Evolutionary conservation across 176 grass and related monocot genomes (phyloP), one percentile per base, ranked within the genome.

Genomic region (Urochloa ruziziensis): DNA sequence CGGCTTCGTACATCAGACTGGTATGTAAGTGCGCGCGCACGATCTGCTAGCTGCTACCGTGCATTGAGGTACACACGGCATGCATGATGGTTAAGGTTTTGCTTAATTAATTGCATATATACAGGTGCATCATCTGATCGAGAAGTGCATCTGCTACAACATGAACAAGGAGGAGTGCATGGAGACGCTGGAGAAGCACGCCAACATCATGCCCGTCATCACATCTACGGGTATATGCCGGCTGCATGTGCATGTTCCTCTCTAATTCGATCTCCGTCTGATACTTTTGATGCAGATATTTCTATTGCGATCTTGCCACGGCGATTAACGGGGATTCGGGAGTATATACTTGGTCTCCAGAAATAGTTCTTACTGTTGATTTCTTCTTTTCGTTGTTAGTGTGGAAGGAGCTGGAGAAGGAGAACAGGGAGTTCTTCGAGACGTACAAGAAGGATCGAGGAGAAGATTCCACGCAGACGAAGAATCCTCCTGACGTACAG

Each of bases 381-480:
- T 80, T 56, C 23, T 28, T 68, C 7, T 29, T 37, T 13, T 3
- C 79, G 43, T 80, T 79, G 4, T 8, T 69, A 94, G 93, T 95
- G 40, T 95, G 93, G 93, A 90, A 83, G 73, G 93, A 95, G 82
- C 83, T 95, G 44, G 93, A 92, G 87, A 95, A 95, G 78, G 93
- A 95, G 85, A 95, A 95, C 88, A 92, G 47, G 44, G 93, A 92
- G 74, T 95, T 95, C 90, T 95, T 95, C 83, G 85, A 90, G 28
- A 72, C 66, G 61, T 94, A 94, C 77, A 90, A 83, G 48, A 84
- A 87, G 73, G 77, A 82, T 42, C 69, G 70, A 42, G 81, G 77
- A 46, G 79, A 86, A 77, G 80, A 65, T 6, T 44, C 81, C 24
- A 33, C 73, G 58, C 60, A 59, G 36, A 87, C 69, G 27, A 75